A percentile compares a stretch with the other conserved stretches of the same genome.
These are phyloP conservation scores for Volvox africanus DNA, from an alignment of 139 green algal species.

Conservation along the genomic window DNA sequence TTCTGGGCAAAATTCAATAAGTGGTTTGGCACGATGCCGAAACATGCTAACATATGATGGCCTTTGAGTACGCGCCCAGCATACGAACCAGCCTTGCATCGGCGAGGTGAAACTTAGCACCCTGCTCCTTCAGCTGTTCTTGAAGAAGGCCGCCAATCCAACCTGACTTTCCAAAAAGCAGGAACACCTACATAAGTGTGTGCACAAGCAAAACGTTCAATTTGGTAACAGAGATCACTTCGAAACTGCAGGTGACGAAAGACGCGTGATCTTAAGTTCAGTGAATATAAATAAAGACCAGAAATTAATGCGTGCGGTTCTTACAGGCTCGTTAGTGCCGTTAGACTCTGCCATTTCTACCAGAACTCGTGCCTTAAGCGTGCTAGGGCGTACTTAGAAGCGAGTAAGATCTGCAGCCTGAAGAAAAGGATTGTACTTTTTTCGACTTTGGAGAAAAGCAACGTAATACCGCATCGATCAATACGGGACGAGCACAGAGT, in stretches of 20 bases:
- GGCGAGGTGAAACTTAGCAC: constrained; percentile 89
- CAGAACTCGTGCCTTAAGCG: background rate
- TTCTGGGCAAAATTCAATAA: too few relatives aligned
- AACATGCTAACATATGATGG: too few relatives aligned
- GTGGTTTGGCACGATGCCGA: too few relatives aligned
- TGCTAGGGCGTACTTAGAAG: too few relatives aligned
- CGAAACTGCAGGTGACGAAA: background rate
- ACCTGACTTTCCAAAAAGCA: constrained; percentile 89
- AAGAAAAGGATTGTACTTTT: too few relatives aligned
- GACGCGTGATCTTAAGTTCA: too few relatives aligned
- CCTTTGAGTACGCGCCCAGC: background rate
- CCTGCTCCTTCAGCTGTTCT: constrained; percentile 83
- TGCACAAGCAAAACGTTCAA: background rate
- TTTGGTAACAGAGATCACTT: background rate
- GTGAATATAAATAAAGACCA: too few relatives aligned
- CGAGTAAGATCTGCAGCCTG: too few relatives aligned
- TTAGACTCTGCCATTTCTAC: constrained; percentile 23
- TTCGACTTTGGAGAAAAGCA: too few relatives aligned
- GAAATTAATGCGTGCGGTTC: background rate
- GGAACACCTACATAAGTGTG: constrained; percentile 70
- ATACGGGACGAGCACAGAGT: too few relatives aligned
- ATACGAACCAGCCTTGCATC: constrained; percentile 71
- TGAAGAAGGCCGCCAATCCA: constrained; percentile 94
- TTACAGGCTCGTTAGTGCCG: constrained; percentile 23
- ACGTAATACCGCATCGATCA: too few relatives aligned